Percentiles rank a stretch among this genome's conserved stretches.
Conservation (phyloP, 2,329 filamentous ascomycete species). For the Claviceps sp. region DNA sequence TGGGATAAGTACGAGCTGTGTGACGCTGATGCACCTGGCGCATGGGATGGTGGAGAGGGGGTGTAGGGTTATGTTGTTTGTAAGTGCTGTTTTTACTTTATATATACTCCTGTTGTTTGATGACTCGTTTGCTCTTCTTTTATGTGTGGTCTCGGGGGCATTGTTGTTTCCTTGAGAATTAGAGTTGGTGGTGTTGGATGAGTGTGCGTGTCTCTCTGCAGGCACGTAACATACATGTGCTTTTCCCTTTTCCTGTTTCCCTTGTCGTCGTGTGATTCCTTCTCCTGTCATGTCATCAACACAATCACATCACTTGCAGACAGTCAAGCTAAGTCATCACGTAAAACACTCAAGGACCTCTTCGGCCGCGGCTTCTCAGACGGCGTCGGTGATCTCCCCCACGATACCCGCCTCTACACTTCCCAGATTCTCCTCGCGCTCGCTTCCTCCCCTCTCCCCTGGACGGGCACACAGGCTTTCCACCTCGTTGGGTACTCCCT, state of each 20-base stretch:
- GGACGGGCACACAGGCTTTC: slow-evolving; percentile 47
- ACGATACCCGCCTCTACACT: slow-evolving; percentile 61
- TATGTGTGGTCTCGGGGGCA: no score
- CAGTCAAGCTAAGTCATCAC: not conserved
- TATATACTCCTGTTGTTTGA: no score
- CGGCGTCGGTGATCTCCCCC: slow-evolving; percentile 49
- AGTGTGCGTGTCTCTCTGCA: no score
- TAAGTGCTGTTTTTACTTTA: slow-evolving; percentile 19
- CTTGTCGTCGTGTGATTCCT: not conserved
- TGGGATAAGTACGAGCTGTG: slow-evolving; percentile 71
- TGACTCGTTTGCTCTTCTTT: not conserved
- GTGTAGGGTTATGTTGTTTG: slow-evolving; percentile 70
- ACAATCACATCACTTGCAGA: not conserved
- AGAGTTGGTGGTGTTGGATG: no score
- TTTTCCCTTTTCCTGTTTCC: not conserved
- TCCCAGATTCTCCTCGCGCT: slow-evolving; percentile 60
- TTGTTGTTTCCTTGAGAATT: no score
- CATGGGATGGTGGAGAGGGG: slow-evolving; percentile 52
- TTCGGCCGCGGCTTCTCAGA: slow-evolving; percentile 58
- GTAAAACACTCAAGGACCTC: slow-evolving; percentile 33
- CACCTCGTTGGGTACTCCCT: slow-evolving; percentile 68
- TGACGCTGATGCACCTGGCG: slow-evolving; percentile 56
- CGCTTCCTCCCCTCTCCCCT: slow-evolving; percentile 54
- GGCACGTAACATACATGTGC: not conserved
- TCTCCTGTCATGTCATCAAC: not conserved